Conservation (phyloP, 2,329 filamentous ascomycete species). For the Colletotrichum sp. region DNA sequence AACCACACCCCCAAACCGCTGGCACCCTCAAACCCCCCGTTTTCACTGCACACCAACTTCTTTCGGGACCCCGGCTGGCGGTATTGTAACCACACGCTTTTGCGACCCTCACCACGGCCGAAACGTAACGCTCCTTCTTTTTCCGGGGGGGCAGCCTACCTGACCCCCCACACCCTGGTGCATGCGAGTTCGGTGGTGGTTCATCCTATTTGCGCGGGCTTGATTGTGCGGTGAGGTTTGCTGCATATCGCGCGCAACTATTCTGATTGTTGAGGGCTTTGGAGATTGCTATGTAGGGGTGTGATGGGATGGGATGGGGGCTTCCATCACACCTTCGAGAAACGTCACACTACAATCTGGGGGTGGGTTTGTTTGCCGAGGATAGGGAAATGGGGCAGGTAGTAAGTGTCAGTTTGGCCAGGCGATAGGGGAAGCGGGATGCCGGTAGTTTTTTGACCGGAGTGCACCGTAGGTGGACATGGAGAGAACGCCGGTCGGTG, state of each 20-base stretch:
- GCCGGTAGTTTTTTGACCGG: background rate
- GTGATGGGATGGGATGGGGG: too few species aligned
- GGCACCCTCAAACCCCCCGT: background rate
- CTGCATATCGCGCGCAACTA: background rate
- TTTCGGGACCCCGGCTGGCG: background rate
- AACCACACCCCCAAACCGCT: background rate
- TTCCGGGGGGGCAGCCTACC: too few species aligned
- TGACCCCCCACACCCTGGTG: background rate
- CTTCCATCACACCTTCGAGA: background rate
- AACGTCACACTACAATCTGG: background rate
- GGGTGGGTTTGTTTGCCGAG: background rate
- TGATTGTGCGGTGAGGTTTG: background rate
- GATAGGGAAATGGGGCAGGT: background rate
- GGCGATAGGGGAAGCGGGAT: background rate
- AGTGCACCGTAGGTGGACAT: background rate
- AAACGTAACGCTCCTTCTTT: background rate
- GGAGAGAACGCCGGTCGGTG: background rate
- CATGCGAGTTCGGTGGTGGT: background rate
- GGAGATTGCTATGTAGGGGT: too few species aligned
- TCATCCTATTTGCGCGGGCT: background rate
- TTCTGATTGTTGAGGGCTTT: background rate
- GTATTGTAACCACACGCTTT: background rate
- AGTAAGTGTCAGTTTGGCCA: background rate
- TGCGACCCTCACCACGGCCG: background rate
- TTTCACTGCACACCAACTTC: background rate